Conservation (phyloP, 306 rosid genomes). For the Cucurbita moschata region DNA sequence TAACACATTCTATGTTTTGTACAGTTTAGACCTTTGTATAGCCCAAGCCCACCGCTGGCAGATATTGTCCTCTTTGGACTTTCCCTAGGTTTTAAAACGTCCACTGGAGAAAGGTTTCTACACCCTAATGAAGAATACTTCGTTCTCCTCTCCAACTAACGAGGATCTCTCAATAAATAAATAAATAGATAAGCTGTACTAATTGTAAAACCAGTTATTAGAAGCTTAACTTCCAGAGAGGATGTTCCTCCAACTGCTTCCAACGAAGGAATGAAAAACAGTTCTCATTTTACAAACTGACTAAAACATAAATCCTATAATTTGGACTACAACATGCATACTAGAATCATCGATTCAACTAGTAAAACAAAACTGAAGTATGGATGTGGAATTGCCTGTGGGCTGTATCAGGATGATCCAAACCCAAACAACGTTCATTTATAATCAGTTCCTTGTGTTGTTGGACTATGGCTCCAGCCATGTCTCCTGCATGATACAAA, state of each 20-base stretch:
- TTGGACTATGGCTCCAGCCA: conserved; percentile 96
- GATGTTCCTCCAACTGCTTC: background rate
- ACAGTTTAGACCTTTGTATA: background rate
- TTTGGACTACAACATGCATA: background rate
- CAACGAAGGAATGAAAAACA: background rate
- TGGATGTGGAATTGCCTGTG: conserved; percentile 52
- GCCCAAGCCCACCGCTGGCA: no score
- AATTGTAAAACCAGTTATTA: background rate
- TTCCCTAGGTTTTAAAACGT: no score
- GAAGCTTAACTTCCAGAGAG: background rate
- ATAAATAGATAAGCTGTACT: background rate
- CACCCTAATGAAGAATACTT: no score
- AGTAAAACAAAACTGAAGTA: background rate
- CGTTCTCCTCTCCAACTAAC: no score
- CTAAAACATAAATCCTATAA: background rate
- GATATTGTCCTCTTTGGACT: no score
- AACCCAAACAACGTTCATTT: conserved; percentile 90
- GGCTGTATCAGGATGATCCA: conserved; percentile 99
- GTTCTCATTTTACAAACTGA: background rate
- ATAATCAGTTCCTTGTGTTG: conserved; percentile 94
- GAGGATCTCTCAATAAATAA: background rate
- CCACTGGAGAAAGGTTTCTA: no score
- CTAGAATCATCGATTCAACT: background rate
- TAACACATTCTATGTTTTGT: background rate
- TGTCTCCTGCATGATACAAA: conserved; percentile 94